These are phyloP conservation scores for Geoglossum glabrum DNA, from an alignment of 495 filamentous ascomycete species.

Conservation along the genomic window DNA sequence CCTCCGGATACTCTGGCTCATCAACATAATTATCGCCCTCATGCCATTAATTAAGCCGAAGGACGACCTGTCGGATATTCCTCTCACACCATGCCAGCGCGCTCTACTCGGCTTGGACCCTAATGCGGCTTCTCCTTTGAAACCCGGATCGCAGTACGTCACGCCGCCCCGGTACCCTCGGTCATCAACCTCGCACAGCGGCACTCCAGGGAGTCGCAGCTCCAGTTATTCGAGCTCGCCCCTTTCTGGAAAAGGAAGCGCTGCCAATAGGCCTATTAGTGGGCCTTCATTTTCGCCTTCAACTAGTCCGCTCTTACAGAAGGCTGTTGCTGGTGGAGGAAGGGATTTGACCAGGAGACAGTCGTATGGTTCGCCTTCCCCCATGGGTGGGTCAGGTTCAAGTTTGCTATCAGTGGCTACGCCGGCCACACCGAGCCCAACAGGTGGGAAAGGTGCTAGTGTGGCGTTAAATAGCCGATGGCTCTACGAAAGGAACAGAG, in stretches of 20 bases:
- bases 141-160: conserved; percentile 43
- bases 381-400: conserved; percentile 25
- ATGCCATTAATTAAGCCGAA: conserved; percentile 45
- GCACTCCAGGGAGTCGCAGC: conserved; percentile 29
- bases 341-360: conserved; percentile 32
- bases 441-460: conserved; percentile 40
- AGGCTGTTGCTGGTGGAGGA: conserved; percentile 32
- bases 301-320: conserved; percentile 49
- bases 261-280: conserved; percentile 18
- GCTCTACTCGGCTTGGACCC: conserved; percentile 65
- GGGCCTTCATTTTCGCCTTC: conserved; percentile 29
- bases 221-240: conserved; percentile 20
- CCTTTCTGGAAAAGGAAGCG: conserved; percentile 21
- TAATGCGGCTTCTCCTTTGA: conserved; percentile 36
- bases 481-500: conserved; percentile 63
- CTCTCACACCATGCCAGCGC: conserved; percentile 77
- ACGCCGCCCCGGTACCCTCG: conserved; percentile 78
- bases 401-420: conserved; percentile 11
- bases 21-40: conserved; percentile 45
- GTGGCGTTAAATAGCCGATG: conserved; percentile 72
- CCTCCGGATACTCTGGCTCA: conserved; percentile 17
- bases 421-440: conserved; percentile 43
- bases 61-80: conserved; percentile 73
- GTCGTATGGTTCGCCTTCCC: conserved; percentile 41
- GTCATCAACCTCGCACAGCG: conserved; percentile 37